Conservation (phyloP, 75 land plant genomes). For the Cunninghamia lanceolata region DNA sequence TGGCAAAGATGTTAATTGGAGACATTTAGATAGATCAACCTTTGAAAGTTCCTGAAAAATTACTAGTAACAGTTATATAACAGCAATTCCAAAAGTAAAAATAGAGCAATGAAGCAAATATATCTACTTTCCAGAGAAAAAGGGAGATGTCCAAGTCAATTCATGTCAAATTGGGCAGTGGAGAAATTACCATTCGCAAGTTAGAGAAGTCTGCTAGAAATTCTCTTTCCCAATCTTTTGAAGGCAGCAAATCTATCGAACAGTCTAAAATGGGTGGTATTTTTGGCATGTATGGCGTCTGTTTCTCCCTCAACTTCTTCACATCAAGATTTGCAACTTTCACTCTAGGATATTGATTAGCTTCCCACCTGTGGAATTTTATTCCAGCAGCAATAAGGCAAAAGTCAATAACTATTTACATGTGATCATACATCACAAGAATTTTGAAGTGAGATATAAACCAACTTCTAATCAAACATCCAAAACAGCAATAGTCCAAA, state of each 20-base stretch:
- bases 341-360: slow-evolving; percentile 76
- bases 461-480: neutral
- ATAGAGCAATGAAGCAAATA: neutral
- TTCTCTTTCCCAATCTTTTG: slow-evolving; percentile 73
- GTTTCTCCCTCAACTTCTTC: slow-evolving; percentile 47
- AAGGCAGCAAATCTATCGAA: slow-evolving; percentile 61
- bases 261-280: slow-evolving; percentile 74
- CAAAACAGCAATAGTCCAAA: neutral
- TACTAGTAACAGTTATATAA: neutral
- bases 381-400: neutral
- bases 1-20: slow-evolving; percentile 17
- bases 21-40: too few relatives aligned
- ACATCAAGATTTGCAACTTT: slow-evolving; percentile 58
- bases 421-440: neutral
- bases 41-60: slow-evolving; percentile 10
- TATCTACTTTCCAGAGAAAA: neutral
- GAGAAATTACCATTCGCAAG: slow-evolving; percentile 54
- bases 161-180: neutral
- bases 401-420: neutral
- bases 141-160: neutral
- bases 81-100: neutral
- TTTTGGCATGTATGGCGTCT: slow-evolving; percentile 83
- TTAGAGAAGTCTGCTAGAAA: slow-evolving; percentile 78
- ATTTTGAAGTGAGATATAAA: neutral
- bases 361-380: slow-evolving; percentile 73